Percentiles rank a stretch among this genome's conserved stretches.
phyloP scores from a whole-genome alignment of 2,329 filamentous ascomycete genomes.

The Davidsoniella australis region DNA sequence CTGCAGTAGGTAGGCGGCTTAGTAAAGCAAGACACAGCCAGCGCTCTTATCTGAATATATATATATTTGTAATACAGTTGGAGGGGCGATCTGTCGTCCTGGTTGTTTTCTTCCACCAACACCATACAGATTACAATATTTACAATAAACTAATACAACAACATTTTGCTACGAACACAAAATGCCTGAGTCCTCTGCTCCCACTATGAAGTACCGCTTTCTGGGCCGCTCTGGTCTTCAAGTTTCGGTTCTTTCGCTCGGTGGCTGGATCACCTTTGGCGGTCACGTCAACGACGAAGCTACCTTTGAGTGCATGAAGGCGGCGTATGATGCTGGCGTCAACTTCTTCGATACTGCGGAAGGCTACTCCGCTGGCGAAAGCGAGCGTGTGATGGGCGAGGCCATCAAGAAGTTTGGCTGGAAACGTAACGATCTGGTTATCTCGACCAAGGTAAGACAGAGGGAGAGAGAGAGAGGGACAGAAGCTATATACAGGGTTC shows the following conservation, averaged over 20 bases:
- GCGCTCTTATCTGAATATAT: too few relatives aligned
- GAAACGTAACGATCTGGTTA: constrained; percentile 44
- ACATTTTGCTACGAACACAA: background rate
- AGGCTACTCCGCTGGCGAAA: constrained; percentile 41
- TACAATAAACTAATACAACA: background rate
- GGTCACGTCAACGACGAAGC: constrained; percentile 45
- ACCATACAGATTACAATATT: background rate
- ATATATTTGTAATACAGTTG: too few relatives aligned
- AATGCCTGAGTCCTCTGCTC: constrained; percentile 14
- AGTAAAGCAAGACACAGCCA: too few relatives aligned
- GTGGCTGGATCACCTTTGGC: constrained; percentile 59
- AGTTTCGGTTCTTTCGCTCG: constrained; percentile 56
- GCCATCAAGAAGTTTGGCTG: constrained; percentile 43
- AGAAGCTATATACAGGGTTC: background rate
- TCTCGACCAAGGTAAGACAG: constrained; percentile 34
- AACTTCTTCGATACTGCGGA: constrained; percentile 49
- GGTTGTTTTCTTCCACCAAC: background rate
- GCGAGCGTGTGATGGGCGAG: constrained; percentile 44
- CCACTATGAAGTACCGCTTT: constrained; percentile 52
- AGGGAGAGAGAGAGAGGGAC: too few relatives aligned
- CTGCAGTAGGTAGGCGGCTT: too few relatives aligned
- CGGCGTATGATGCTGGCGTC: constrained; percentile 40
- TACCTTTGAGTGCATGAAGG: constrained; percentile 40
- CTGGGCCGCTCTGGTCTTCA: constrained; percentile 56
- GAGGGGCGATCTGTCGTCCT: too few relatives aligned